These are phyloP conservation scores for Trametes hirsuta DNA, from an alignment of 1,284 basidiomycete species.

Conservation along the genomic window DNA sequence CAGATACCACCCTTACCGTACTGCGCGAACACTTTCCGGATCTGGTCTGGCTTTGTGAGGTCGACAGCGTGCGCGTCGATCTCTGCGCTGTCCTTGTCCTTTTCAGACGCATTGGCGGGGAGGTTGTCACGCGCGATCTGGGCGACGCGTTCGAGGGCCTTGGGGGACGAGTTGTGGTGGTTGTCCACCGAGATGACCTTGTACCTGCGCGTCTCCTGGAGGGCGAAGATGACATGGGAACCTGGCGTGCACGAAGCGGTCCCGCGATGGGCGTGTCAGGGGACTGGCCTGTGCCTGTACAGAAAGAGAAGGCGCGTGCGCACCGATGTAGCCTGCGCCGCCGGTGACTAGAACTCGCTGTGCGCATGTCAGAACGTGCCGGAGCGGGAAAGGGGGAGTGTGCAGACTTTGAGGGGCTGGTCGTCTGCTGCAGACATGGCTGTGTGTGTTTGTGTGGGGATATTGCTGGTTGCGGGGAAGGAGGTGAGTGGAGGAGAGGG, in stretches of 20 bases:
- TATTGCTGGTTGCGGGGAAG: neutral
- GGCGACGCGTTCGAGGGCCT: conserved; percentile 73
- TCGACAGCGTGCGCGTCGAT: conserved; percentile 77
- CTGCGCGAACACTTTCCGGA: conserved; percentile 79
- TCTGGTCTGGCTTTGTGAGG: conserved; percentile 71
- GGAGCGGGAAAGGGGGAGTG: neutral
- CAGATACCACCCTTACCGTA: conserved; percentile 94
- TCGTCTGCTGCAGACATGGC: conserved; percentile 26
- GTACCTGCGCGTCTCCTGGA: conserved; percentile 87
- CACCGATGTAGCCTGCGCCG: conserved; percentile 86
- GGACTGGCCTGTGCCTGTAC: neutral
- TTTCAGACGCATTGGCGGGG: conserved; percentile 62
- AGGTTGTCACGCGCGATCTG: conserved; percentile 78
- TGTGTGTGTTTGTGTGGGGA: neutral
- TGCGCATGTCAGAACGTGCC: conserved; percentile 8
- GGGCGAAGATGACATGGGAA: conserved; percentile 87
- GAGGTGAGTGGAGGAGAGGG: neutral
- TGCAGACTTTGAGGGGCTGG: conserved; percentile 46
- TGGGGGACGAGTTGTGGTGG: conserved; percentile 87
- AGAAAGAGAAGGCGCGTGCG: conserved; percentile 2
- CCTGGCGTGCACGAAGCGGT: conserved; percentile 47
- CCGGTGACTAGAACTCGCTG: conserved; percentile 81
- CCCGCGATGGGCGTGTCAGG: neutral
- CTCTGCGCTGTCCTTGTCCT: conserved; percentile 67
- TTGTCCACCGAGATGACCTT: conserved; percentile 95